Base-by-base conservation (phyloP, 2,329 filamentous ascomycete genomes). In the Fusarium sp. region DNA sequence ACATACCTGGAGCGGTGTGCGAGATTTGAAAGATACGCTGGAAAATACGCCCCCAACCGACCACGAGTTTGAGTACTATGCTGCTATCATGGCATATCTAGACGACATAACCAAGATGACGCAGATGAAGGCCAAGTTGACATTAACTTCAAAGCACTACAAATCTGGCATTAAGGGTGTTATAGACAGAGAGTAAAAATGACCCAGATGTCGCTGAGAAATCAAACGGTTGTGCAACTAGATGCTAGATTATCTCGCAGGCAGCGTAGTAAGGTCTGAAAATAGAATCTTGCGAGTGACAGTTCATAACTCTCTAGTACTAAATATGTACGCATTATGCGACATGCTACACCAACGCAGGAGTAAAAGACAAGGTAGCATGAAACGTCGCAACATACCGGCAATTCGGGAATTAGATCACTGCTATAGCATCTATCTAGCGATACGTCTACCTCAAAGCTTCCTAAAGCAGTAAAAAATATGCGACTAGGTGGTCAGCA, bases 131-230 rank as follows among this genome's bases (percentile, higher is more conserved):
- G 1, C 5, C 5, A 47, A 1, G 9, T 47, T 47, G 3, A 47
- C 2, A 1, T 27, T 8, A 2, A 18, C 24, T 2, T 52, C 16
- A 3, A 18, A 29, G 24, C 16, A 24, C 2, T 13, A 7, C 1
- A 29, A 6, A n/a, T 29, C 10, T 29, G 10, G 18, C 2, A 18
- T 52, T 10, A 3, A 6, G 3, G 11, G 2, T 52, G 24, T 29
- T 13, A n/a, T 7, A n/a, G 3, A 18, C 1, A 5, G 47, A 2
- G 16, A 29, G 1, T 13, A 4, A 29, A 16, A 2, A 47, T 0
- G 8, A 1, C 16, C 16, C 10, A 2, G 16, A 27, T 8, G 24
- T 29, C 5, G 10, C 16, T 1, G 3, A 5, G 45, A 50, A 16
- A 16, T 10, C 16, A 29, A 5, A 11, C 6, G 11, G 20, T 7